Base-by-base conservation (phyloP, 768 basidiomycete species). In the Chalciporus pseudorubinellus region DNA sequence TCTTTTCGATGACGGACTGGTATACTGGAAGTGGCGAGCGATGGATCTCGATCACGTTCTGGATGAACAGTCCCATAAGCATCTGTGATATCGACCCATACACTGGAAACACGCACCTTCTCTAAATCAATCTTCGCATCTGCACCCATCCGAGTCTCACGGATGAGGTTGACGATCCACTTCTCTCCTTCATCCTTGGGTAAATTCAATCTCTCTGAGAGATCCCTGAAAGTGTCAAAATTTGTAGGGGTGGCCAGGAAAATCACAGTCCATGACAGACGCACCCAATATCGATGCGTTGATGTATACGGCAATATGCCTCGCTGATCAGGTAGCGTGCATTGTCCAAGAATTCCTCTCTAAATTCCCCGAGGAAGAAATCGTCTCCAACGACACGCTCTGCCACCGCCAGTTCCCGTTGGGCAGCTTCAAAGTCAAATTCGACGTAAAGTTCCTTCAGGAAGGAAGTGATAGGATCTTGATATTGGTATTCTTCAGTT, bases 91-190 rank as follows among this genome's bases (percentile, higher is more conserved):
- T 31, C 2, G 33, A 39, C 14, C 8, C 14, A 36, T 40, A 24
- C 5, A 26, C 51, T 36, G 13, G 42, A 53, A n/a, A 54, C 3
- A 43, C 74, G 34, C 54, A 90, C 93, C 78, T 95, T 93, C 71
- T 95, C 93, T 22, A 98, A 78, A 69, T 98, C 95, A 53, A 98
- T 98, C 75, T 95, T 97, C 46, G 95, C 95, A 60, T 98, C 95
- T 1, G 91, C 87, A 13, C 92, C 92, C 88, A 95, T 92, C 41
- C 93, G 82, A 6, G 95, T 95, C 71, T 98, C 97, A 29, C 97
- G 85, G 62, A 98, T 97, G 55, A 98, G 87, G 75, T 98, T 98
- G 62, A 98, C 97, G 55, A 98, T 95, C 95, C 95, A 99, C 63
- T 95, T 95, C 68, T 99, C 97, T 45, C 95, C 97, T 65, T 98